Conservation (phyloP, 345 rosid species). For the Ceriops tagal region DNA sequence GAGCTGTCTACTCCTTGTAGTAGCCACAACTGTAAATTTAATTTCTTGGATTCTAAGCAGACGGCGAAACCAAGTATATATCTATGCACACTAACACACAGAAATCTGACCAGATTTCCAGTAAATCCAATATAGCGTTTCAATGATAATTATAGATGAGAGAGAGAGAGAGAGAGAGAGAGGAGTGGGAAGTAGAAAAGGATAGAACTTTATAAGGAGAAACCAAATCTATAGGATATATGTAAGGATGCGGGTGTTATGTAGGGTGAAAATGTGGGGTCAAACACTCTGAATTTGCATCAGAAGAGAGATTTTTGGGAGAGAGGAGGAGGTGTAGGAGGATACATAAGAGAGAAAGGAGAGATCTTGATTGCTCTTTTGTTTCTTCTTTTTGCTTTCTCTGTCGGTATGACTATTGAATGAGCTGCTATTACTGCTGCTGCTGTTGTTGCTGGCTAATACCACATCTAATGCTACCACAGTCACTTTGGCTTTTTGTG, state of each 20-base stretch:
- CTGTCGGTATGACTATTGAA: not conserved
- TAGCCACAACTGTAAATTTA: constrained; percentile 73
- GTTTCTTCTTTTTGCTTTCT: not conserved
- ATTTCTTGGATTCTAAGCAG: not conserved
- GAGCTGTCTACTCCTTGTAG: constrained; percentile 71
- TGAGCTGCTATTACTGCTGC: constrained; percentile 2
- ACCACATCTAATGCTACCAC: not conserved
- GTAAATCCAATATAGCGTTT: not conserved
- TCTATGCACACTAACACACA: not conserved
- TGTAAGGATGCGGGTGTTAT: constrained; percentile 35
- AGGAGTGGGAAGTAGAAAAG: not conserved
- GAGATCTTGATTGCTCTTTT: constrained; percentile 30
- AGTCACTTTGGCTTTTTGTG: constrained; percentile 44
- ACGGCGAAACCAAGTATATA: constrained; percentile 9
- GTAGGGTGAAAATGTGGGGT: constrained; percentile 35
- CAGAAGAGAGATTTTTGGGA: constrained; percentile 20
- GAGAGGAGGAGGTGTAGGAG: constrained; percentile 7
- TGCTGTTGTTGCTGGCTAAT: constrained; percentile 9
- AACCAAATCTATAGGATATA: constrained; percentile 24
- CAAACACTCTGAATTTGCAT: constrained; percentile 29
- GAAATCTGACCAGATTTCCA: not conserved
- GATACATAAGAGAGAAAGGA: constrained; percentile 8
- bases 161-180: not conserved
- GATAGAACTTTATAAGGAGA: not conserved
- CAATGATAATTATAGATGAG: constrained; percentile 13